Base-by-base conservation (phyloP, 2,329 filamentous ascomycete species). In the Sclerotinia sclerotiorum region DNA sequence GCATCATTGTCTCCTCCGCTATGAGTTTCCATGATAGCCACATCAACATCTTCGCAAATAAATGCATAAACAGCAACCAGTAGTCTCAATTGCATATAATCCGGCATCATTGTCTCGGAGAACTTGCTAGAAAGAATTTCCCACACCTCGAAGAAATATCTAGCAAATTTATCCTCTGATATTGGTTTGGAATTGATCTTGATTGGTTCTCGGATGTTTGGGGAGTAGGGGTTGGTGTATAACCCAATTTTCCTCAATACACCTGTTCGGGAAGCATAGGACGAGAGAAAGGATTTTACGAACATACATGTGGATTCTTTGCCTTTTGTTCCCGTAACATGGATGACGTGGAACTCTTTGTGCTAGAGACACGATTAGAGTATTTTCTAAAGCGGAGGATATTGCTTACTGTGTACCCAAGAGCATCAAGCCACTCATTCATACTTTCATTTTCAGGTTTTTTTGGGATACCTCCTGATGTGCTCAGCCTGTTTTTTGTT, bases 221-320 rank as follows among this genome's bases (percentile, higher is more conserved):
- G 84, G 61, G 90, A 82, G 74, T 90, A 87, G 3, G 88, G 89
- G 46, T 87, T 89, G 48, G 85, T 90, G 79, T 88, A 89, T 35
- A 90, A 82, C n/a, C 88, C 88, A 44, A 85, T 82, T 13, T 67
- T 72, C 27, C 39, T 57, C 19, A 63, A 56, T 29, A 74, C 69
- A 2, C 74, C 72, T 17, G 73, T 74, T 10, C 54, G 52, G 0
- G 68, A 32, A 29, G 81, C 81, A 73, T 87, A 83, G 65, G 81
- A 81, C 35, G 80, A 79, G 57, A 91, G 84, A 70, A 91, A 86
- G 11, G 84, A 85, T 70, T 86, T 82, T 69, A 85, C 81, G 71
- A 89, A 90, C 54, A 87, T 88, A 74, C 88, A 91, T 3, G 88
- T 90, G 73, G 85, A 89, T 42, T 89, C 89, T 77, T 92, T 92